These are phyloP conservation scores for Pulveroboletus ravenelii DNA, from an alignment of 768 basidiomycete genomes.

Conservation along the genomic window DNA sequence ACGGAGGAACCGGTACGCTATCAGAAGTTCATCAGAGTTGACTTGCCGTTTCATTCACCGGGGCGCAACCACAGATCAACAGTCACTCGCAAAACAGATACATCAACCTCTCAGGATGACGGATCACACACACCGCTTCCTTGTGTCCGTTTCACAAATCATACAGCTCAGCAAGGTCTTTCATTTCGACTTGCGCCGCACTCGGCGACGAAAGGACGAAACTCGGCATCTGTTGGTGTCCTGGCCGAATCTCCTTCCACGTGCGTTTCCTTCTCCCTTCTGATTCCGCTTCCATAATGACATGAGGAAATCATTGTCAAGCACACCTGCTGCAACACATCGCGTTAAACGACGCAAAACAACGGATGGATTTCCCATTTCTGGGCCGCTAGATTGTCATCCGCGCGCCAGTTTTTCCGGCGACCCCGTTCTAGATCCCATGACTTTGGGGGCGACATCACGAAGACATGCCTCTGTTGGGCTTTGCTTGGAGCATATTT, in stretches of 20 bases:
- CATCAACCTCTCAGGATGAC: background rate
- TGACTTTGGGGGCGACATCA: conserved; percentile 2
- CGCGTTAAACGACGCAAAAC: conserved; percentile 7
- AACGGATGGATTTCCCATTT: background rate
- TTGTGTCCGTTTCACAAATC: background rate
- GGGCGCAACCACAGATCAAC: conserved; percentile 2
- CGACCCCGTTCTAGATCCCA: background rate
- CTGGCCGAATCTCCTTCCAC: background rate
- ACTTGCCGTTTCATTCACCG: conserved; percentile 4
- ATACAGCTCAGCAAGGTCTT: background rate
- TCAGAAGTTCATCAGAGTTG: background rate
- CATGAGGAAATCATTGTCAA: background rate
- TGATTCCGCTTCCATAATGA: background rate
- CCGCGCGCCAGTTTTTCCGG: background rate
- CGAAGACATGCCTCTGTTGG: background rate
- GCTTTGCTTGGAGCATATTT: background rate
- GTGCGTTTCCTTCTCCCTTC: conserved; percentile 13
- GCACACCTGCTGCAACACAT: background rate
- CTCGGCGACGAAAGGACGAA: background rate
- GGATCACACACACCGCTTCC: background rate
- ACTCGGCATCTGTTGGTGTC: background rate
- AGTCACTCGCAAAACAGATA: background rate
- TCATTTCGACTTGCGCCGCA: background rate
- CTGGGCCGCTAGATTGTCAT: background rate
- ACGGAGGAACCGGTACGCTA: conserved; percentile 16